A percentile compares a stretch with the other conserved stretches of the same genome.
Conservation (phyloP, 345 rosid species). For the Clausena lansium region DNA sequence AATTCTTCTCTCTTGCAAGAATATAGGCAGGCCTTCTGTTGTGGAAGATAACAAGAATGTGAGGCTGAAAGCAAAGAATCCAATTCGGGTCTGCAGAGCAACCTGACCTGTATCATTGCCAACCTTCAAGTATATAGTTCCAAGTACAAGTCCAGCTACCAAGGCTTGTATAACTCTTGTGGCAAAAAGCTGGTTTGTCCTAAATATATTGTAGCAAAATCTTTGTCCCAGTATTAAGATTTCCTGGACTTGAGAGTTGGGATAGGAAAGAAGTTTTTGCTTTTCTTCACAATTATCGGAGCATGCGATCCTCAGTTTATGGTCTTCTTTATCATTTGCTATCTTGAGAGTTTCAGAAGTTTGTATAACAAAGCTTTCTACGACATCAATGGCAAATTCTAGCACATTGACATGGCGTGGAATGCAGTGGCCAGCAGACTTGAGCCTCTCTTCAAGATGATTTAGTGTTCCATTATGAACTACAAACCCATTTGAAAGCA, state of each 20-base stretch:
- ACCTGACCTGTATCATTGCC: constrained; percentile 46
- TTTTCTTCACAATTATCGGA: constrained; percentile 29
- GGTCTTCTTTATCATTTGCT: constrained; percentile 9
- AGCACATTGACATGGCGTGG: constrained; percentile 74
- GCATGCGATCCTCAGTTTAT: constrained; percentile 24
- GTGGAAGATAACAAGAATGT: constrained; percentile 84
- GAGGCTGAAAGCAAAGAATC: constrained; percentile 84
- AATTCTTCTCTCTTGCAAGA: constrained; percentile 79
- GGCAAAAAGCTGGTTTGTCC: constrained; percentile 76
- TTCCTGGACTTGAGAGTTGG: constrained; percentile 53
- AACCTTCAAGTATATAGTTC: constrained; percentile 65
- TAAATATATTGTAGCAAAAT: constrained; percentile 75
- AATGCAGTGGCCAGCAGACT: constrained; percentile 48
- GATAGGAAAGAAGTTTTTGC: constrained; percentile 35
- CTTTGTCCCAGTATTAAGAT: constrained; percentile 65
- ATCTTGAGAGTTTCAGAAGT: constrained; percentile 20
- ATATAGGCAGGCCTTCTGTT: constrained; percentile 87
- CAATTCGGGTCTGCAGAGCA: constrained; percentile 59
- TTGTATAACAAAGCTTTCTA: constrained; percentile 35
- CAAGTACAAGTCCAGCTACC: constrained; percentile 68
- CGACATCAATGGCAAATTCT: constrained; percentile 80
- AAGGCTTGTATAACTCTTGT: constrained; percentile 73
- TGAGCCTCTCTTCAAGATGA: constrained; percentile 58
- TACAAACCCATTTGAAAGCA: constrained; percentile 66
- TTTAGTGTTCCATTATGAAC: constrained; percentile 59